These are phyloP conservation scores for Hortaea sp. DNA, from an alignment of 2,329 filamentous ascomycete species.

Conservation along the genomic window DNA sequence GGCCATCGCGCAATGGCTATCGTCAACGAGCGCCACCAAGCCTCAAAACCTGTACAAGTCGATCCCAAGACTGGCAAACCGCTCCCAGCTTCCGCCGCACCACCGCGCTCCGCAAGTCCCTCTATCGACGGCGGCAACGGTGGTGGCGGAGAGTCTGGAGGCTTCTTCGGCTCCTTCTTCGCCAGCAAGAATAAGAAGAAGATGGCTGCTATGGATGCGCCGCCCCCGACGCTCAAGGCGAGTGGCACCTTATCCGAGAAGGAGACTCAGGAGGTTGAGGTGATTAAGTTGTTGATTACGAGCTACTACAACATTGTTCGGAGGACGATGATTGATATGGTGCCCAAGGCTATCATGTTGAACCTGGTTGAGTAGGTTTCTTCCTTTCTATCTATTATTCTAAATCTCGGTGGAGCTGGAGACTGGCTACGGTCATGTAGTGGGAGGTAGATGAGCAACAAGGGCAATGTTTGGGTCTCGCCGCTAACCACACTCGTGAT, in stretches of 20 bases:
- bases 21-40: conserved; percentile 82
- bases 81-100: conserved; percentile 51
- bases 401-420: neutral
- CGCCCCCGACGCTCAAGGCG: conserved; percentile 85
- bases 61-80: conserved; percentile 99
- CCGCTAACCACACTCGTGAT: neutral
- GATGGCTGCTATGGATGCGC: conserved; percentile 98
- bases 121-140: conserved; percentile 50
- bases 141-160: conserved; percentile 44
- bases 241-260: conserved; percentile 89
- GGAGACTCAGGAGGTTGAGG: conserved; percentile 91
- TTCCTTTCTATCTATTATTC: neutral
- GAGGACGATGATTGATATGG: conserved; percentile 99
- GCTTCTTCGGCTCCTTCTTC: conserved; percentile 98
- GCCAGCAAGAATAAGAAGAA: conserved; percentile 99
- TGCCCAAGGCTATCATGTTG: conserved; percentile 98
- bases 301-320: conserved; percentile 98
- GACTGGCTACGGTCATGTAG: neutral
- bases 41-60: conserved; percentile 78
- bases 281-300: conserved; percentile 93
- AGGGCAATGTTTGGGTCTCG: too few species aligned
- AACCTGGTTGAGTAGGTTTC: conserved; percentile 78
- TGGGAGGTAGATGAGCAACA: neutral
- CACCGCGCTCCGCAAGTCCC: conserved; percentile 66
- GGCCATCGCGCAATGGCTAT: conserved; percentile 97